These are phyloP conservation scores for Lachancea fermentati DNA, from an alignment of 805 yeast species.

Conservation along the genomic window DNA sequence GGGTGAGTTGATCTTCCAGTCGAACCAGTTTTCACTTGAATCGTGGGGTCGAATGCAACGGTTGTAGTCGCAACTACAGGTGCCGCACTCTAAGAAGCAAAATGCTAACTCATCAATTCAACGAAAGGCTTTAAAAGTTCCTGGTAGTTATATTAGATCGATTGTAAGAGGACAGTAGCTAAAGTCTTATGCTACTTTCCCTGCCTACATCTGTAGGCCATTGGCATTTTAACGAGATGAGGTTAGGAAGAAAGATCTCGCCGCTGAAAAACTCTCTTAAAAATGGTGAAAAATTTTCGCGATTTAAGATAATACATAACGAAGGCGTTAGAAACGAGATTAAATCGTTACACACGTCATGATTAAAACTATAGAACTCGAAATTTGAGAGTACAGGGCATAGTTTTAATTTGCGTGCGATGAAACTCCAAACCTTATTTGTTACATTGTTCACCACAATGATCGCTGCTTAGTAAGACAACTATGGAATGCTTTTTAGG, in stretches of 20 bases:
- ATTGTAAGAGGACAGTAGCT: neutral
- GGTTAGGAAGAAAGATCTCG: neutral
- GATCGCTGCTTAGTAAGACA: no score
- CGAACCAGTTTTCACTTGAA: constrained; percentile 32
- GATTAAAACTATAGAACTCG: no score
- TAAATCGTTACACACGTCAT: no score
- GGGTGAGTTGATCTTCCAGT: constrained; percentile 29
- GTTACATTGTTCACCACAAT: no score
- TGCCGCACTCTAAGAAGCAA: constrained; percentile 19
- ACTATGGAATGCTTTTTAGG: no score
- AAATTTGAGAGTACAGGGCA: no score
- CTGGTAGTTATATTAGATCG: constrained; percentile 12
- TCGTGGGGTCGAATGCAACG: constrained; percentile 26
- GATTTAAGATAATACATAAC: no score
- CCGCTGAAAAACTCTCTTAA: neutral
- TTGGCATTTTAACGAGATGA: neutral
- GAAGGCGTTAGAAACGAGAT: no score
- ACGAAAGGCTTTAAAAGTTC: constrained; percentile 28
- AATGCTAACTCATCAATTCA: constrained; percentile 11
- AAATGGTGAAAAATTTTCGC: neutral
- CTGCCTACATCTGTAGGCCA: constrained; percentile 6
- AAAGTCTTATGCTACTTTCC: constrained; percentile 2
- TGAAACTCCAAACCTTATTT: no score
- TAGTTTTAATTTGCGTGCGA: no score
- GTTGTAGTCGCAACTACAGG: constrained; percentile 33